Evolutionary conservation across 1,284 basidiomycete genomes (phyloP).

Genomic region (Cutaneotrichosporon cavernicola): DNA sequence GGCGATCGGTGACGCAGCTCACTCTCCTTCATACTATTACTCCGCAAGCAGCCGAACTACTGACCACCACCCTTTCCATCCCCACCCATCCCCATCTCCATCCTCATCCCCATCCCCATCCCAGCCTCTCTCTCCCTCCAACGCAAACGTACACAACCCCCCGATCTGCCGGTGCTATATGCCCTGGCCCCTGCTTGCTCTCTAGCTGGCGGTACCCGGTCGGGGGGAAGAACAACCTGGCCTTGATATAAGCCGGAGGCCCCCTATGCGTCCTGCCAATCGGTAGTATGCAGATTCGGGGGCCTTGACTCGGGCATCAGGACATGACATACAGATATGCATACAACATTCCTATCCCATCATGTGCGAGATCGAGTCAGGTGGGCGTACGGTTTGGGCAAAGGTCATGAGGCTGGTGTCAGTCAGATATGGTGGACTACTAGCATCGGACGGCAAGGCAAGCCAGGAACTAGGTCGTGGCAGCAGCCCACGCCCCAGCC

Average conservation of each 20-base stretch:
- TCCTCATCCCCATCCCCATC: too few species aligned
- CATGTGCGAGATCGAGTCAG: slow-evolving; percentile 81
- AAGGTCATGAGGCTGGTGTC: slow-evolving; percentile 78
- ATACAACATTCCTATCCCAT: slow-evolving; percentile 64
- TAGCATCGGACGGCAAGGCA: too few species aligned
- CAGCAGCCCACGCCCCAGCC: too few species aligned
- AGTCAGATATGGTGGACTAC: background rate
- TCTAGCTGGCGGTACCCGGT: slow-evolving; percentile 38
- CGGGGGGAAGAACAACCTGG: slow-evolving; percentile 37
- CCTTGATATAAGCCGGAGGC: slow-evolving; percentile 52
- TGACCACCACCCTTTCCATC: too few species aligned
- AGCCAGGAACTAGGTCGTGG: too few species aligned
- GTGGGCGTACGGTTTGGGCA: slow-evolving; percentile 90
- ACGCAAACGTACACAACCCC: slow-evolving; percentile 9
- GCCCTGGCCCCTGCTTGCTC: slow-evolving; percentile 35
- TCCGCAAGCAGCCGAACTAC: too few species aligned
- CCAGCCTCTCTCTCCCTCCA: too few species aligned
- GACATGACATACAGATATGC: slow-evolving; percentile 29
- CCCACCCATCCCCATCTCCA: too few species aligned
- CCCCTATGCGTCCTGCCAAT: slow-evolving; percentile 25
- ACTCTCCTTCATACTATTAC: too few species aligned
- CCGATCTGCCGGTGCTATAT: slow-evolving; percentile 23
- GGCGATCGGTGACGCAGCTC: too few species aligned
- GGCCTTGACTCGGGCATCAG: slow-evolving; percentile 48
- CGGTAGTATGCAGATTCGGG: slow-evolving; percentile 33